Evolutionary conservation across 768 basidiomycete genomes (phyloP).

Genomic region (Pluteus cervinus): DNA sequence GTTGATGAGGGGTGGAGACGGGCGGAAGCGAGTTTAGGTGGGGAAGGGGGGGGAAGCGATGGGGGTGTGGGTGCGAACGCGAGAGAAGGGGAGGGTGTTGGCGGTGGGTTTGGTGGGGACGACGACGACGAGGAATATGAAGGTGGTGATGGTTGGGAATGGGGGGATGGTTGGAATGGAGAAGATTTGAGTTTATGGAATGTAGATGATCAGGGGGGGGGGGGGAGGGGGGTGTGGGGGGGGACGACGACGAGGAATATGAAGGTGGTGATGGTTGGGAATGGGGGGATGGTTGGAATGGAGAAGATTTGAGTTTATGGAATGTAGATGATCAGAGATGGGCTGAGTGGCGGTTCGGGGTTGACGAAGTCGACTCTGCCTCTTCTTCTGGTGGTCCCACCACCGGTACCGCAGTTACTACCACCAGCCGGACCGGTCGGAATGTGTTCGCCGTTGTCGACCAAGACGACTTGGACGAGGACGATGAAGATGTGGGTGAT

Average conservation of each 20-base stretch:
- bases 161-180: conserved; percentile 97
- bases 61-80: too few species aligned
- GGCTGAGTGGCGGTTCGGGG: background rate
- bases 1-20: too few species aligned
- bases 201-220: conserved; percentile 51
- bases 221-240: conserved; percentile 12
- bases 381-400: too few species aligned
- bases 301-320: background rate
- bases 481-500: too few species aligned
- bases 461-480: too few species aligned
- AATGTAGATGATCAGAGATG: conserved; percentile 12
- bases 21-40: too few species aligned
- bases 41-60: too few species aligned
- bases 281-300: conserved; percentile 5
- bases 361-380: too few species aligned
- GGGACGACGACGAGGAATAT: conserved; percentile 4
- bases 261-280: conserved; percentile 5
- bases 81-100: conserved; percentile 21
- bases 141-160: conserved; percentile 21
- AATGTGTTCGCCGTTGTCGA: too few species aligned
- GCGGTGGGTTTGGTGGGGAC: conserved; percentile 6
- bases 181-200: conserved; percentile 94
- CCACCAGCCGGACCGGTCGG: too few species aligned
- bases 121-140: conserved; percentile 1
- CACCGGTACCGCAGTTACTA: too few species aligned